These are phyloP conservation scores for Fragaria ananassa DNA, from an alignment of 306 rosid species.

Conservation along the genomic window DNA sequence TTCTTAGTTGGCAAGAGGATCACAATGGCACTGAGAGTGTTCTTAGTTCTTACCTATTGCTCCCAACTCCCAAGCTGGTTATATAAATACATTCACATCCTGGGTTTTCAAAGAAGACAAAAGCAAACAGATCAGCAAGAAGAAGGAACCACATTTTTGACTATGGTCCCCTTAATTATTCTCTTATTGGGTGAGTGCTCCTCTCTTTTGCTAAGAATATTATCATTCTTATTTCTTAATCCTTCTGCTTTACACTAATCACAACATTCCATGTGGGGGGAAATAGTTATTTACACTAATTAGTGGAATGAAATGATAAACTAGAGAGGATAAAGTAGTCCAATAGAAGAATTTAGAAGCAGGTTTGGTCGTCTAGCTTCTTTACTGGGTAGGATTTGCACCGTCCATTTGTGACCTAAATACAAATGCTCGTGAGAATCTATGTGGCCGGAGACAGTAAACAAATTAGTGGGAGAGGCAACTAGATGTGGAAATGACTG, in stretches of 20 bases:
- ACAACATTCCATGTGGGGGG: conserved; percentile 25
- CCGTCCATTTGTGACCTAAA: conserved; percentile 26
- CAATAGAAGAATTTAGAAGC: conserved; percentile 28
- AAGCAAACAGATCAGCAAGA: conserved; percentile 40
- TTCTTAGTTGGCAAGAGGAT: background rate
- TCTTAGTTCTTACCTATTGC: background rate
- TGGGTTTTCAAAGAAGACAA: conserved; percentile 29
- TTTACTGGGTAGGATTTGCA: conserved; percentile 27
- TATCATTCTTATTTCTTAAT: conserved; percentile 22
- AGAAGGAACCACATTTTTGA: conserved; percentile 15
- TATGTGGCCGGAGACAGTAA: conserved; percentile 28
- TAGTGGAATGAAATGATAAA: conserved; percentile 15
- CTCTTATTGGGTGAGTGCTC: conserved; percentile 29
- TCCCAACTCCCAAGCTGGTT: background rate
- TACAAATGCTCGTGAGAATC: conserved; percentile 35
- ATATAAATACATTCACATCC: background rate
- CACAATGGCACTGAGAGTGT: background rate
- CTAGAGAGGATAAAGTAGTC: conserved; percentile 29
- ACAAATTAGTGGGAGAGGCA: conserved; percentile 21
- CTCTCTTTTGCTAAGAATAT: conserved; percentile 33
- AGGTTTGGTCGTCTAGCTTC: conserved; percentile 25
- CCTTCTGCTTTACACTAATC: conserved; percentile 24
- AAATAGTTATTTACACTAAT: background rate
- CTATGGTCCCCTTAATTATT: conserved; percentile 37
- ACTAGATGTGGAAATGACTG: conserved; percentile 21